These are phyloP conservation scores for Cotoneaster glaucophyllus DNA, from an alignment of 306 rosid species.

Conservation along the genomic window DNA sequence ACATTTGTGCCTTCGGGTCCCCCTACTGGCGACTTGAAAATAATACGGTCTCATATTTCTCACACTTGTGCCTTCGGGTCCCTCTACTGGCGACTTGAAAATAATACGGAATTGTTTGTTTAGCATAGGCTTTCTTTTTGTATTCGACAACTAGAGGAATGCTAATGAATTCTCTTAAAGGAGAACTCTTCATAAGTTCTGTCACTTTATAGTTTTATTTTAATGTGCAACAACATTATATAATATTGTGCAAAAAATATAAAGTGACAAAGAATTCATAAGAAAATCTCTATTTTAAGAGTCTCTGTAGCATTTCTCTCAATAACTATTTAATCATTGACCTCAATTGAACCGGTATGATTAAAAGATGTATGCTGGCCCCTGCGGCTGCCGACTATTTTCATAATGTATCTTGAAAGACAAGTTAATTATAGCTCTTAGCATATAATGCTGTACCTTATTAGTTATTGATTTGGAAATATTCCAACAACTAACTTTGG, in stretches of 20 bases:
- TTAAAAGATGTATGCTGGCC: background rate
- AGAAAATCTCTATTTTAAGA: no score
- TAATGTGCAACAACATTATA: no score
- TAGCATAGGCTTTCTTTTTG: background rate
- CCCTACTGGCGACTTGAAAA: background rate
- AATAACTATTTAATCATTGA: background rate
- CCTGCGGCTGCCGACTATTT: background rate
- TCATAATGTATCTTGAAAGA: background rate
- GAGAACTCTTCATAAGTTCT: no score
- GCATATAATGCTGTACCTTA: background rate
- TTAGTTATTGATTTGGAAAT: background rate
- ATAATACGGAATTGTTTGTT: background rate
- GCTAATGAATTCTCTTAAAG: no score
- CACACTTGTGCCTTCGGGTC: background rate
- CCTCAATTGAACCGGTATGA: background rate
- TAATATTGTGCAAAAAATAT: no score
- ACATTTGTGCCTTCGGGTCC: background rate
- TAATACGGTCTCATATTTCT: background rate
- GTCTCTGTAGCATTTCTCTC: no score
- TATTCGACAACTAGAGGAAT: background rate
- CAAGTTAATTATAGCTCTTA: background rate
- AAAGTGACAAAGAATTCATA: rapidly evolving
- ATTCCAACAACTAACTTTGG: background rate
- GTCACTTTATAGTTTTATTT: no score
- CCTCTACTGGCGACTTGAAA: background rate